phyloP scores from a whole-genome alignment of 2,329 filamentous ascomycete genomes.

The Penicillium griseofulvum region DNA sequence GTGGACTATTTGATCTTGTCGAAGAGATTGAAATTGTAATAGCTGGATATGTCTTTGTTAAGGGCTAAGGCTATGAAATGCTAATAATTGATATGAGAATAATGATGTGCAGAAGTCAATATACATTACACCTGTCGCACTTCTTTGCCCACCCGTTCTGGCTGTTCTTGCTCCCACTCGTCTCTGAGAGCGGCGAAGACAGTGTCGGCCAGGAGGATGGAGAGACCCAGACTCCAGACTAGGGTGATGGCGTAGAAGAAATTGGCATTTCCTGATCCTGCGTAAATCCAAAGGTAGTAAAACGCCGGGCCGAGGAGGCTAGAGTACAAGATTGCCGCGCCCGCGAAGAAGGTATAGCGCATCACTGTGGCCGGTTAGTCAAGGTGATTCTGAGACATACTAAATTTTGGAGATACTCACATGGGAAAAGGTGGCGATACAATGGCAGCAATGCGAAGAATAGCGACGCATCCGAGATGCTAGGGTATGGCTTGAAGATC shows the following conservation, averaged over 20 bases:
- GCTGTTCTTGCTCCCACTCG: conserved; percentile 89
- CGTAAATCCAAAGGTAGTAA: conserved; percentile 97
- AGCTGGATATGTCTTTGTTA: neutral
- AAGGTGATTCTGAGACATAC: neutral
- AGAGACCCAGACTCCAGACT: conserved; percentile 93
- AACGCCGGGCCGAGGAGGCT: conserved; percentile 89
- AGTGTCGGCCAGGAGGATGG: conserved; percentile 80
- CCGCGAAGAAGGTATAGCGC: conserved; percentile 86
- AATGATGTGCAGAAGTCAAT: conserved; percentile 6
- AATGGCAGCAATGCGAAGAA: conserved; percentile 81
- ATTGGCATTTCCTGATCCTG: conserved; percentile 95
- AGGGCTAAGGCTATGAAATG: neutral
- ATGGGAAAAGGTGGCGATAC: conserved; percentile 85
- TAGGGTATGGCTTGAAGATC: conserved; percentile 96
- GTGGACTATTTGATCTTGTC: conserved; percentile 56
- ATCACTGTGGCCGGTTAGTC: conserved; percentile 60
- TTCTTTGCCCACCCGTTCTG: conserved; percentile 85
- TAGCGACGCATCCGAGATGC: conserved; percentile 81
- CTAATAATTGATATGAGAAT: neutral
- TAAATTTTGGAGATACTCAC: conserved; percentile 46
- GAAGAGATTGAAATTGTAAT: conserved; percentile 36
- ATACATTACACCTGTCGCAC: conserved; percentile 70
- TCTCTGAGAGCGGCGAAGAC: conserved; percentile 86
- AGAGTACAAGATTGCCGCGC: conserved; percentile 80
- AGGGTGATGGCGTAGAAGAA: conserved; percentile 99